Evolutionary conservation across 2,329 filamentous ascomycete genomes (phyloP).

Genomic region (Colletotrichum brevisporum): DNA sequence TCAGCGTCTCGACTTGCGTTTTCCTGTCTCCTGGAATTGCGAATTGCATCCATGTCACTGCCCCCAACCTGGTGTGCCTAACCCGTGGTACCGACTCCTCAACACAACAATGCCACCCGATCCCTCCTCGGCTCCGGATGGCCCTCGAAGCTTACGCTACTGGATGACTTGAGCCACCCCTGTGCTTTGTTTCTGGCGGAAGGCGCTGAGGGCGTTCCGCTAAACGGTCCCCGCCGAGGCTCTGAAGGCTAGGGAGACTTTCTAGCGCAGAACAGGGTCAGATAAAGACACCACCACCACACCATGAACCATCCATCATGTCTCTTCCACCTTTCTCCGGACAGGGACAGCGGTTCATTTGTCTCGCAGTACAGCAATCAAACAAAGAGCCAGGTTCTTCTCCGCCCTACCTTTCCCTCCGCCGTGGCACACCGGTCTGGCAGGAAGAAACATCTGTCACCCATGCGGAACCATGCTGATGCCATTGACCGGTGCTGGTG

Average conservation of each 20-base stretch:
- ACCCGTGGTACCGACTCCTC: slow-evolving; percentile 19
- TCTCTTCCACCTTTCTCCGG: no score
- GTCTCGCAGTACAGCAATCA: no score
- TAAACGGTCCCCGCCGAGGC: slow-evolving; percentile 4
- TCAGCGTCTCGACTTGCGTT: no score
- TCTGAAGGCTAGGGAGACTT: background rate
- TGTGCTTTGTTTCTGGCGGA: slow-evolving; percentile 20
- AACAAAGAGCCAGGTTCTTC: no score
- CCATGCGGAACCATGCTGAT: no score
- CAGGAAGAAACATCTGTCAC: no score
- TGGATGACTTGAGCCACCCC: slow-evolving; percentile 8
- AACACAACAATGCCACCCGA: slow-evolving; percentile 9
- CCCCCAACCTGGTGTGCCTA: background rate
- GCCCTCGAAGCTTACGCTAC: background rate
- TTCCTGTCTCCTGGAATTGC: background rate
- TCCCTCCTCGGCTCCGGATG: slow-evolving; percentile 16
- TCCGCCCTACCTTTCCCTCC: no score
- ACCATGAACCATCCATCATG: no score
- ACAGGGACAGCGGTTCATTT: no score
- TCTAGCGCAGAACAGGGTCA: slow-evolving; percentile 1
- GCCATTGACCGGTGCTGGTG: no score
- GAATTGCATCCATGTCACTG: slow-evolving; percentile 2
- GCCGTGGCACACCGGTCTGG: no score
- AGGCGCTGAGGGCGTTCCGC: slow-evolving; percentile 3
- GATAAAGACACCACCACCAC: background rate